Base-by-base conservation (phyloP, 2,329 filamentous ascomycete species). In the Phialophora expanda region DNA sequence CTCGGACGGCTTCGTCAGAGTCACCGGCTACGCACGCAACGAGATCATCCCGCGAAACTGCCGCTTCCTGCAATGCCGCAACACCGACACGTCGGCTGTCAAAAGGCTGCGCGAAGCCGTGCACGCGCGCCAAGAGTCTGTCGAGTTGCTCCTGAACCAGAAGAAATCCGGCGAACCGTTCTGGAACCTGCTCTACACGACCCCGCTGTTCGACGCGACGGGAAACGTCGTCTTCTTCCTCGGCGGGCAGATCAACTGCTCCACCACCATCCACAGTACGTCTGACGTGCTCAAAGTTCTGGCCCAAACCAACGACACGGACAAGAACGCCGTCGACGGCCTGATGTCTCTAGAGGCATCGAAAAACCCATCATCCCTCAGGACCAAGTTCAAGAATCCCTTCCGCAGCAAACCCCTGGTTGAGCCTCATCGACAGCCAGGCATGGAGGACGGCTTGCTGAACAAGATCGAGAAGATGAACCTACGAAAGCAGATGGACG, bases 191-290 rank as follows among this genome's bases (percentile, higher is more conserved):
- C 75, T 87, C 0, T 86, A 84, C 57, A 74, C 83, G 1, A 80
- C 83, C 55, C 86, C 86, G 0, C 74, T 89, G 0, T 77, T 80
- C 26, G 82, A 86, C 64, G 73, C 75, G 0, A 70, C 77, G 0
- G 85, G 85, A 2, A 80, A 80, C 7, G 74, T 84, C 1, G 78
- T 77, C 0, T 86, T 83, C 73, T 86, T 83, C 70, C 78, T 89
- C 17, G 85, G 84, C 0, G 85, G 81, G 0, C 84, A 88, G 67
- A 81, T 88, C 59, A 84, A 88, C 67, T 82, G 86, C 14, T 86
- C 85, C 0, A 83, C 84, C 2, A 82, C 81, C 0, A 79, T 87
- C 38, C 80, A 82, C 62, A 81, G 77, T 57, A 78, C 78, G 34
- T 79, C 80, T 4, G 85, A 87, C 65, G 78, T 87, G 6, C 66